Evolutionary conservation across 2,329 filamentous ascomycete genomes (phyloP), one percentile per base, ranked within the genome.

Genomic region (Aspergillus bombycis): DNA sequence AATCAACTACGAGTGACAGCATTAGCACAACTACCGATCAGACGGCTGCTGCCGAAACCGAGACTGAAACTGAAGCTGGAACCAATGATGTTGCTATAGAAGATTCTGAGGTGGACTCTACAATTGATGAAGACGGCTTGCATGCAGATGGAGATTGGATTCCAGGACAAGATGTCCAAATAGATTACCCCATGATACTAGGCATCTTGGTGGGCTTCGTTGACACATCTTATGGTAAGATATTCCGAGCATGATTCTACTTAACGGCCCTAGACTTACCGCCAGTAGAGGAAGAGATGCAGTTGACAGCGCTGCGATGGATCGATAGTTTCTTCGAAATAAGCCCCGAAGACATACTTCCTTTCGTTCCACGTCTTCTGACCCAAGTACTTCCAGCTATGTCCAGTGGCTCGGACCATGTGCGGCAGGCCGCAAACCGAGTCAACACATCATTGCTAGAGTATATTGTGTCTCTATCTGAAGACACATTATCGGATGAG

Each of bases 271-370:
- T 50, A 23, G 8, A 59, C 58, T 65, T 6, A 65, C 55, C 50
- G 48, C 12, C 16, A 34, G 32, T 75, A 89, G 94, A 97, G 75
- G 93, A 98, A 75, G 92, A 97, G 72, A 94, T 96, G 67, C 86
- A 97, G 52, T 84, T 97, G 45, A 96, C 96, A 59, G 93, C 94
- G 3, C 83, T 99, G 32, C 88, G 93, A 66, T 99, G 95, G 95
- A 93, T 99, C 67, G 93, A 97, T 68, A 91, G 91, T 64, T 97
- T 99, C 75, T 91, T 99, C 70, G 94, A 98, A 67, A 98, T 99
- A 53, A 97, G 94, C 71, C 94, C 95, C 0, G 95, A 97, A 75
- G 95, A 99, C 73, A 96, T 99, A 4, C 84, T 99, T 48, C 91
- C 92, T 4, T 98, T 98, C 76, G 95, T 96, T 0, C 96, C 96